Base-by-base conservation (phyloP, 129 eudicot genomes). In the Lonicera japonica region DNA sequence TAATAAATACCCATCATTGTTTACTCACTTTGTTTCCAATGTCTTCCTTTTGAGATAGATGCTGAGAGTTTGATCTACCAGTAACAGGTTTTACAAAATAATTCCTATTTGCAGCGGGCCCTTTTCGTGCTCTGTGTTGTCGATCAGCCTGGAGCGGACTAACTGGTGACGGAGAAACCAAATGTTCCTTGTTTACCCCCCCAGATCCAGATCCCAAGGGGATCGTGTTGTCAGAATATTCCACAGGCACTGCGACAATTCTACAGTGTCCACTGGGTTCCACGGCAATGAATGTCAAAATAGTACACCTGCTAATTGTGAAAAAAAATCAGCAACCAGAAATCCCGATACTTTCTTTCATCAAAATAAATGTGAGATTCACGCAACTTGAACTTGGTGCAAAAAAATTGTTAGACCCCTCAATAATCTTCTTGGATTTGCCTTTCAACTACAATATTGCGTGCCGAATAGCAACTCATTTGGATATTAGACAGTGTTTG, bases 231-330 rank as follows among this genome's bases (percentile, higher is more conserved):
- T 21, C 67, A 62, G 18, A 51, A 46, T 20, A 41, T 62, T 46
- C 19, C 54, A 21, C 4, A 14, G 55, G 56, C 38, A 41, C 18
- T 45, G 51, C 38, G 20, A 21, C 29, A 20, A 62, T 18, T 17
- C 19, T 62, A 10, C 13, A 43, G 38, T 45, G 34, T 15, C 54
- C 54, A 62, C 11, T 21, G 43, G 67, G 39, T 18, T 47, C 67
- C 16, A 22, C 0, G 21, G 54, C 5, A 1, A 15, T 40, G 67
- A 24, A 62, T 16, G 55, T 25, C 18, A 24, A 19, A 62, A 62
- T 15, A 43, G 56, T 45, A 22, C 39, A 22, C 67, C 67, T 60
- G 25, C 65, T 12, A 60, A 34, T 25, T 15, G 40, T 13, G 3
- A 11, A 38, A 10, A 38, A 38, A 38, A 38, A 38, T 38, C 43